Base-by-base conservation (phyloP, 2,329 filamentous ascomycete species). In the Intubia oerlemansii region DNA sequence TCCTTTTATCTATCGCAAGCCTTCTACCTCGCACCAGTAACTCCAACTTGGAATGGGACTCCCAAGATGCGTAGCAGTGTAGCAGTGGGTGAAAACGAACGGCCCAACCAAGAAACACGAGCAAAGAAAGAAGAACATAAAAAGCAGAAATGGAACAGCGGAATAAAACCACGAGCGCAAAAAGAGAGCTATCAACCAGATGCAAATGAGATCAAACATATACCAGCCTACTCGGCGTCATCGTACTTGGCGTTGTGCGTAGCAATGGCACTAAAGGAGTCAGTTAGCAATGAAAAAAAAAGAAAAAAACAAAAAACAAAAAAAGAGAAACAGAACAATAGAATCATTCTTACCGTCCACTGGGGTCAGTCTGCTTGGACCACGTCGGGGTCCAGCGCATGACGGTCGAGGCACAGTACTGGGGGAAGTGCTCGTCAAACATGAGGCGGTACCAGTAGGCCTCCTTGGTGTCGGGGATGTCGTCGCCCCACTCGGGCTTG, bases 401-500 rank as follows among this genome's bases (percentile, higher is more conserved):
- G 30, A 98, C 88, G 7, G 88, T 98, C 34, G 68, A 73, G 7
- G 88, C 90, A 49, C 85, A 95, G 46, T 74, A 74, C 32, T 73
- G 66, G 26, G 88, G 88, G 67, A 95, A 98, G 54, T 90, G 85
- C 64, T 98, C 85, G 51, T 98, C 88, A 49, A 95, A 98, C 85
- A 98, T 95, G 50, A 59, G 65, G 44, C 88, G 75, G 59, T 98
- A 98, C 88, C 88, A 98, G 64, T 92, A 90, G 56, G 82, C 88
- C 57, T 98, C 88, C 66, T 98, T 98, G 46, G 76, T 84, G 46
- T 93, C 84, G 8, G 88, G 90, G 37, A 92, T 68, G 46, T 98
- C 90, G 44, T 57, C 55, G 28, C 82, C 85, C 90, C 90, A 98
- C 52, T 93, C 81, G 10, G 80, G 68, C 65, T 92, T 93, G 38